phyloP scores from a whole-genome alignment of 805 yeast genomes.

The Priceomyces medius region DNA sequence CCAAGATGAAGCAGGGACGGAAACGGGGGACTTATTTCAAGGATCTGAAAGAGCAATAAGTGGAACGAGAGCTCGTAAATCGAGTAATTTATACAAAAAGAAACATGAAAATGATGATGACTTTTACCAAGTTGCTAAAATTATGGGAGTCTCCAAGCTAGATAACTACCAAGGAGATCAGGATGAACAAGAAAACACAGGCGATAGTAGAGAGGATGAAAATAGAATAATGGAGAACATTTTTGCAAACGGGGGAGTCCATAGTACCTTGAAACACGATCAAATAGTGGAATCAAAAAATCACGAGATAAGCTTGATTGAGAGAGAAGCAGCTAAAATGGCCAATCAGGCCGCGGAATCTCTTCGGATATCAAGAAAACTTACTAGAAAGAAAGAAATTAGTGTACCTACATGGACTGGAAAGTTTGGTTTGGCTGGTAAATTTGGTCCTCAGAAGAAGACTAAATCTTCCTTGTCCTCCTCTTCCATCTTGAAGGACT shows the following conservation, averaged over 20 bases:
- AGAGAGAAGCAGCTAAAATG: constrained; percentile 59
- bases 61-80: constrained; percentile 33
- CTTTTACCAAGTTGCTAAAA: constrained; percentile 57
- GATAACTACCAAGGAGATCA: constrained; percentile 60
- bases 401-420: constrained; percentile 99
- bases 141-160: constrained; percentile 72
- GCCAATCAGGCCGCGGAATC: constrained; percentile 55
- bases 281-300: constrained; percentile 58
- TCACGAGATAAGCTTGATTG: constrained; percentile 55
- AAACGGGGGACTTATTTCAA: constrained; percentile 62
- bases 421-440: constrained; percentile 81
- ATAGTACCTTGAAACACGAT: constrained; percentile 77
- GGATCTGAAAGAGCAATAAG: constrained; percentile 42
- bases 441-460: constrained; percentile 29
- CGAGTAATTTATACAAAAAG: constrained; percentile 26
- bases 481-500: constrained; percentile 52
- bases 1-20: constrained; percentile 62
- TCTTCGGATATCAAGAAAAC: constrained; percentile 57
- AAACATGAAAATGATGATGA: constrained; percentile 57
- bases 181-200: constrained; percentile 29
- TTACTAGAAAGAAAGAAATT: constrained; percentile 46
- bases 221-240: constrained; percentile 71
- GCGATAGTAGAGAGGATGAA: constrained; percentile 42
- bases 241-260: constrained; percentile 69
- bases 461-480: constrained; percentile 19